Base-by-base conservation (phyloP, 768 basidiomycete species). In the Suillus sp. region DNA sequence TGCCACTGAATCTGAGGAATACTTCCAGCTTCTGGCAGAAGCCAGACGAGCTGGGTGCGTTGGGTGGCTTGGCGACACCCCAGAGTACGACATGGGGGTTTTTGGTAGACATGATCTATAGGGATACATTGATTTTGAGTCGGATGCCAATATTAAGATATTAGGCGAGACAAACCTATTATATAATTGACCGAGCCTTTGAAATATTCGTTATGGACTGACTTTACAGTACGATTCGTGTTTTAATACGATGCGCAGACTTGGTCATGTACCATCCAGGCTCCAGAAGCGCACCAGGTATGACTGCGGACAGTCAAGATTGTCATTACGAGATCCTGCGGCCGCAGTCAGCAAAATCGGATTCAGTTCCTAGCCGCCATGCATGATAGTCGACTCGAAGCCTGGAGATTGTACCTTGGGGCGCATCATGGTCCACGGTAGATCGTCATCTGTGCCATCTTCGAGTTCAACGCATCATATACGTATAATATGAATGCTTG, bases 1-100 rank as follows among this genome's bases (percentile, higher is more conserved):
- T 65, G 8, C 64, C 67, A 66, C 60, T 66, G 34, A 69, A 69
- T 61, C 68, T 67, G 16, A 76, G 73, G 63, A 74, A 77, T 7
- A 66, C 65, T 61, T 76, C 76, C 2, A 76, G 65, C 40, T 76
- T 76, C 65, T 77, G 72, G 65, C 75, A 77, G 64, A 74, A 76
- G 8, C 72, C 74, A 22, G 75, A 77, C 1, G 43, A 14, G 27
- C 72, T 74, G 25, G 75, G 71, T 2, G 25, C 53, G 42, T 69
- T 57, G 20, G 57, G 58, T 20, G 62, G 59, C 58, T 74, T 76
- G 8, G 67, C 60, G 1, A 72, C 66, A 37, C 69, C 75, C 43
- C 69, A 63, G 18, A 75, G 69, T n/a, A 74, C 60, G 53, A 74
- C 69, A 42, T 66, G 72, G 22, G 68, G 56, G 11, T 3, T 18